Percentiles rank a stretch among this genome's conserved stretches.
phyloP scores from a whole-genome alignment of 2,329 filamentous ascomycete genomes.

The Aspergillus fischeri region DNA sequence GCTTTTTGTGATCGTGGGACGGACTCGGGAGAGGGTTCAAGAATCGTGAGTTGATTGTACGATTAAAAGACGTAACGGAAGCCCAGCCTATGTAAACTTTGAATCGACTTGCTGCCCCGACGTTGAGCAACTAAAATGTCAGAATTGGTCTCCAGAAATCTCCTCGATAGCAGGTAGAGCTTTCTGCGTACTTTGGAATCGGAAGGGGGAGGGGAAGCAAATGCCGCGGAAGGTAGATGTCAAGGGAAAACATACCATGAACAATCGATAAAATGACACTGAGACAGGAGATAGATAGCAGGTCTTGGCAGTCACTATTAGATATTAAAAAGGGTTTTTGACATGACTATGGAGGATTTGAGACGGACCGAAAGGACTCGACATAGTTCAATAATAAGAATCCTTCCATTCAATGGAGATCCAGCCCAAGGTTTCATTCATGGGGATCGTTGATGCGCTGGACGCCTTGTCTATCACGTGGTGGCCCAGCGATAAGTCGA shows the following conservation, averaged over 20 bases:
- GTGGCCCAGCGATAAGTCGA: slow-evolving; percentile 8
- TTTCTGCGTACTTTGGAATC: neutral
- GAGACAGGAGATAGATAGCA: neutral
- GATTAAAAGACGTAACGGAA: neutral
- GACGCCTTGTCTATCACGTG: slow-evolving; percentile 17
- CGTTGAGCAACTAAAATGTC: neutral
- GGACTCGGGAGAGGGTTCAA: neutral
- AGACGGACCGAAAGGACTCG: neutral
- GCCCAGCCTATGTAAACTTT: neutral
- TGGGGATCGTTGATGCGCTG: slow-evolving; percentile 15
- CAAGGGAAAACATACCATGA: slow-evolving; percentile 9
- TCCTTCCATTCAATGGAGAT: slow-evolving; percentile 7
- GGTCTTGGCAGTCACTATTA: neutral
- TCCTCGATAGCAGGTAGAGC: neutral
- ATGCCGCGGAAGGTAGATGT: slow-evolving; percentile 8
- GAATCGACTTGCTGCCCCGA: neutral
- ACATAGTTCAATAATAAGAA: neutral
- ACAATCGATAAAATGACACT: neutral
- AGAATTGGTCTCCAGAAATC: neutral
- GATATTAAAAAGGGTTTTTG: neutral
- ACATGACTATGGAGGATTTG: slow-evolving; percentile 1
- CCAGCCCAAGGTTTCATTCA: slow-evolving; percentile 12
- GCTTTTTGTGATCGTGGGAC: neutral
- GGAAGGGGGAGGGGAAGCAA: slow-evolving; percentile 5
- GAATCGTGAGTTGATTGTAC: neutral